These are phyloP conservation scores for Papiliotrema nemorosa DNA, from an alignment of 1,284 basidiomycete species.

Conservation along the genomic window DNA sequence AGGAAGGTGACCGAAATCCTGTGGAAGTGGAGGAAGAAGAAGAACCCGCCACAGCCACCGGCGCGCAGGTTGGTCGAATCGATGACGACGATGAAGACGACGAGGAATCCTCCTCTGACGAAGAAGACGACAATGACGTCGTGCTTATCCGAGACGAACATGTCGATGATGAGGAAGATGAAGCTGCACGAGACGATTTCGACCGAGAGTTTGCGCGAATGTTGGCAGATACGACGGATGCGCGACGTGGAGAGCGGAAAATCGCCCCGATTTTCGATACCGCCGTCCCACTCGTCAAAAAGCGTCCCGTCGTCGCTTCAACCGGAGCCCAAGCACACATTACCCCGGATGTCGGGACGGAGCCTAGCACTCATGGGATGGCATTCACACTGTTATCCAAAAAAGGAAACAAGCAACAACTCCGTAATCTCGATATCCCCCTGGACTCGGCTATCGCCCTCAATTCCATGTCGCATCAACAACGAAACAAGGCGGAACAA, in stretches of 20 bases:
- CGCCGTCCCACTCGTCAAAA: constrained; percentile 63
- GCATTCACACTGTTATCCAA: constrained; percentile 92
- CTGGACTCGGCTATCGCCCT: constrained; percentile 78
- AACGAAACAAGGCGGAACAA: constrained; percentile 89
- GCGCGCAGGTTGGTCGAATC: constrained; percentile 2
- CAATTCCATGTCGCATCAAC: constrained; percentile 81
- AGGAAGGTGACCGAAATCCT: constrained; percentile 6
- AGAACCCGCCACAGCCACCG: constrained; percentile 4
- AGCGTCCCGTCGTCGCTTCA: constrained; percentile 54
- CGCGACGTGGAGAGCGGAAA: constrained; percentile 78
- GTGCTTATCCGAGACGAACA: constrained; percentile 54
- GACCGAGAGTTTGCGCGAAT: constrained; percentile 93
- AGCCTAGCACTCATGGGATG: constrained; percentile 57
- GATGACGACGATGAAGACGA: constrained; percentile 17
- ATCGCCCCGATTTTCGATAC: constrained; percentile 80
- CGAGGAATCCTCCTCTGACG: constrained; percentile 5
- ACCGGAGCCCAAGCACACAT: constrained; percentile 23
- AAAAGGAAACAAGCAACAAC: constrained; percentile 66
- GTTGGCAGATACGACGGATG: constrained; percentile 77
- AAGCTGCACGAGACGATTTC: constrained; percentile 90
- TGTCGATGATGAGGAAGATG: constrained; percentile 50
- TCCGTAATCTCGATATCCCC: constrained; percentile 80
- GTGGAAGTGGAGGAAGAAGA: constrained; percentile 20
- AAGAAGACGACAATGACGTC: constrained; percentile 59
- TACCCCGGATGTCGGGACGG: too few species aligned